Base-by-base conservation (phyloP, 371 early-diverging fungal species). In the Nematocida sp. region DNA sequence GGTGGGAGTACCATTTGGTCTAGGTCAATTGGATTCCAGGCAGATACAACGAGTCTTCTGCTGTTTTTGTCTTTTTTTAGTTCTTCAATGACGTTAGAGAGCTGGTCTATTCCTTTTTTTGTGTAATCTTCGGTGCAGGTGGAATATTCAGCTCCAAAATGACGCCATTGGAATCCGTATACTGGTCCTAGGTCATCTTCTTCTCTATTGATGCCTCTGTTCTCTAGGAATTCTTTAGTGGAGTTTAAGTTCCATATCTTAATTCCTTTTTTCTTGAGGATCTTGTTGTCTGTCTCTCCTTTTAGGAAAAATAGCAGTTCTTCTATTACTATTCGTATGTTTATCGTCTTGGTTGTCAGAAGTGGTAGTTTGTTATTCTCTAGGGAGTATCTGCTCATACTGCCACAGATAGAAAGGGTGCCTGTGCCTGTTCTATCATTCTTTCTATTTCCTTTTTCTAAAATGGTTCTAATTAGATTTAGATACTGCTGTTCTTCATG, bases 91-190 rank as follows among this genome's bases (percentile, higher is more conserved):
- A 95, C 90, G 53, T 89, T 86, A 17, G 83, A 84, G 2, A 98
- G 83, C 79, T 98, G 99, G 78, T 98, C 99, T 5, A 93, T 86
- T 5, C 99, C 99, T 79, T 90, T 83, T 2, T 91, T 91, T 0
- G 88, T 85, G 75, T 98, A 98, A 77, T 92, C 90, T 0, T 87
- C 86, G 75, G 91, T 88, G 38, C 89, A 89, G 53, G 88, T 89
- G 29, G 82, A 78, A 79, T 97, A 97, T 63, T 88, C 82, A 0
- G 99, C 97, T 0, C 97, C 97, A 86, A 95, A 98, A 80, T 96
- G 95, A 43, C 99, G 85, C 99, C 99, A 98, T 80, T 98, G 99
- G 82, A 93, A 98, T 5, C 99, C 99, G 78, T 98, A 98, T 32
- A 98, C 91, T 0, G 98, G 98, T 0, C 99, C 99, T 25, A 98